A percentile compares a stretch with the other conserved stretches of the same genome.
Conservation (phyloP, 1,284 basidiomycete genomes). For the Xerocomus minutiporus region DNA sequence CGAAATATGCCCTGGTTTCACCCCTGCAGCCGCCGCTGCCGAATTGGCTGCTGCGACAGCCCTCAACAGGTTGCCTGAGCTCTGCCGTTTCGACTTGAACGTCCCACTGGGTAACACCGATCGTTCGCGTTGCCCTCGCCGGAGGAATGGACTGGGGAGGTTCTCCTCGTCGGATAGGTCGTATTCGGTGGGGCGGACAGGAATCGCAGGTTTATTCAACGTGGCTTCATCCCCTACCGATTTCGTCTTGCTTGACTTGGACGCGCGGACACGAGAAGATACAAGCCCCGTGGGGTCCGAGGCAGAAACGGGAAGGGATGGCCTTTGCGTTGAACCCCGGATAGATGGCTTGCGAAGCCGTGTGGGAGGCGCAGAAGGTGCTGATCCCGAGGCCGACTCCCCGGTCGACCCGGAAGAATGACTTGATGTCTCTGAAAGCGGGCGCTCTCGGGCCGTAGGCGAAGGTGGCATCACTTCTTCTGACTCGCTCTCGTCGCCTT, state of each 20-base stretch:
- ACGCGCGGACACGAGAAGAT: slow-evolving; percentile 10
- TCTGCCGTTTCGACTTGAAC: slow-evolving; percentile 39
- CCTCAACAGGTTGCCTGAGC: slow-evolving; percentile 51
- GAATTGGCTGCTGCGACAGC: slow-evolving; percentile 62
- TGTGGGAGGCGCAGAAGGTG: slow-evolving; percentile 13
- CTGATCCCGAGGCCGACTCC: slow-evolving; percentile 14
- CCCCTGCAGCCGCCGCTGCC: slow-evolving; percentile 30
- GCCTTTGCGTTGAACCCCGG: slow-evolving; percentile 18
- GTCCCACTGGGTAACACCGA: slow-evolving; percentile 11
- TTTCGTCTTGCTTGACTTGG: slow-evolving; percentile 17
- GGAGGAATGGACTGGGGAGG: slow-evolving; percentile 78
- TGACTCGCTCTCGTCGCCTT: slow-evolving; percentile 23
- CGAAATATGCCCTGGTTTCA: slow-evolving; percentile 16
- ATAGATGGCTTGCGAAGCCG: slow-evolving; percentile 34
- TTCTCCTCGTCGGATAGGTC: slow-evolving; percentile 76
- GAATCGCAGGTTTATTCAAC: slow-evolving; percentile 10
- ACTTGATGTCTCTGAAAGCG: slow-evolving; percentile 21
- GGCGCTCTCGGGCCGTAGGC: slow-evolving; percentile 31
- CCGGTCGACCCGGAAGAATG: slow-evolving; percentile 25
- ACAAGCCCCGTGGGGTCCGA: slow-evolving; percentile 31
- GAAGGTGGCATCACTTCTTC: slow-evolving; percentile 27
- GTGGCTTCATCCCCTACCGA: background rate
- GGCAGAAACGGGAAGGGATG: slow-evolving; percentile 23
- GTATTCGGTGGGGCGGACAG: slow-evolving; percentile 41
- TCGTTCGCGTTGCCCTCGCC: slow-evolving; percentile 46